phyloP scores from a whole-genome alignment of 1,284 basidiomycete genomes.

The Vanrija sp. region DNA sequence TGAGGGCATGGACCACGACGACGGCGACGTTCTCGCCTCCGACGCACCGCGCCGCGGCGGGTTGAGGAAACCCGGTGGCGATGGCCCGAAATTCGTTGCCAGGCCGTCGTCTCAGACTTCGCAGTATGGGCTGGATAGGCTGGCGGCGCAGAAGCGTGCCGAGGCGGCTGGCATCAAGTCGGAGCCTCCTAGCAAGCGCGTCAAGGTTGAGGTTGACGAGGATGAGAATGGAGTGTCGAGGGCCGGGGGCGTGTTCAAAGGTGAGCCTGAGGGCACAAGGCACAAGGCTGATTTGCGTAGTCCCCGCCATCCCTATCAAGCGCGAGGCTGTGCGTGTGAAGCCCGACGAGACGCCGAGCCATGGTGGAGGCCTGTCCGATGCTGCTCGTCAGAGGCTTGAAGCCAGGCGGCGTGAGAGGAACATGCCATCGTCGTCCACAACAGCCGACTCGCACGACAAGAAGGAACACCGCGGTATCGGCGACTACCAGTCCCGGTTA shows the following conservation, averaged over 20 bases:
- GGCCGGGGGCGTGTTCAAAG: slow-evolving; percentile 70
- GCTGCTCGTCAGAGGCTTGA: slow-evolving; percentile 67
- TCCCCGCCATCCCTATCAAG: slow-evolving; percentile 63
- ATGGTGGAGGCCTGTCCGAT: slow-evolving; percentile 80
- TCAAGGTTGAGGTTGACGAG: slow-evolving; percentile 55
- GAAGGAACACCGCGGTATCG: slow-evolving; percentile 32
- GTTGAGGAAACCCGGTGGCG: slow-evolving; percentile 63
- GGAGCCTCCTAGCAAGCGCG: slow-evolving; percentile 58
- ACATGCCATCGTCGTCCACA: slow-evolving; percentile 51
- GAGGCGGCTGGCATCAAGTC: slow-evolving; percentile 54
- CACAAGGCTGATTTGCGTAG: slow-evolving; percentile 47
- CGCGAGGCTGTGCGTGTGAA: slow-evolving; percentile 63
- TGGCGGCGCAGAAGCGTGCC: slow-evolving; percentile 80
- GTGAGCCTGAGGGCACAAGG: slow-evolving; percentile 49
- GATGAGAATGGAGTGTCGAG: slow-evolving; percentile 45
- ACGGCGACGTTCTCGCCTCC: slow-evolving; percentile 74
- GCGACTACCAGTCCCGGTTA: slow-evolving; percentile 46
- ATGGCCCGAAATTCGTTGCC: slow-evolving; percentile 73
- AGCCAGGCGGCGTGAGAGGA: slow-evolving; percentile 65
- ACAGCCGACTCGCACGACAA: slow-evolving; percentile 22
- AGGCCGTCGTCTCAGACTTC: slow-evolving; percentile 70
- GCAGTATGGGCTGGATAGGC: slow-evolving; percentile 74
- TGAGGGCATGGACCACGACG: slow-evolving; percentile 70
- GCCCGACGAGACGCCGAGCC: slow-evolving; percentile 88
- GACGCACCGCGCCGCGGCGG: slow-evolving; percentile 73